Percentiles rank a stretch among this genome's conserved stretches.
These are phyloP conservation scores for Adansonia digitata DNA, from an alignment of 345 rosid genomes.

Conservation along the genomic window DNA sequence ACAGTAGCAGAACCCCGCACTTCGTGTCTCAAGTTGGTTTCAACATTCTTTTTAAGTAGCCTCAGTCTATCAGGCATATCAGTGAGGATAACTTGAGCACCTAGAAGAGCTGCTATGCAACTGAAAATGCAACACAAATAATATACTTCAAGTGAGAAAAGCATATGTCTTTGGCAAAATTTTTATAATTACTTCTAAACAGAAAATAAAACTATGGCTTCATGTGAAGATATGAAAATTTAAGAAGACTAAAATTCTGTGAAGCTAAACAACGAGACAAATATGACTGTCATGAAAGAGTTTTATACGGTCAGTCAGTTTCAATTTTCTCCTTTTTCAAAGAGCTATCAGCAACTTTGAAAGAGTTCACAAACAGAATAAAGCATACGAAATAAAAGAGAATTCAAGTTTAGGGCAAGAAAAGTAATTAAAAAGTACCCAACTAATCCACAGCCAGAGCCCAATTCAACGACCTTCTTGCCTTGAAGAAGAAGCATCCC, in stretches of 20 bases:
- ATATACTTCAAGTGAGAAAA: slow-evolving; percentile 3
- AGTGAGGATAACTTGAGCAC: slow-evolving; percentile 71
- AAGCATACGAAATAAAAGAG: neutral
- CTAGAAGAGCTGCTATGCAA: slow-evolving; percentile 82
- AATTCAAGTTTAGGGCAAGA: neutral
- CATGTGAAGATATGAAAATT: neutral
- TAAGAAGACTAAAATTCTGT: neutral
- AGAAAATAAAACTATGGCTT: neutral
- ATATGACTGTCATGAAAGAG: neutral
- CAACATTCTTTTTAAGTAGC: slow-evolving; percentile 67
- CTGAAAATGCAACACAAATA: slow-evolving; percentile 30
- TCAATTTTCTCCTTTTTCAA: neutral
- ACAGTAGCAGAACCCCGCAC: slow-evolving; percentile 61
- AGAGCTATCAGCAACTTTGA: neutral
- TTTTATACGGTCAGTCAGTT: neutral
- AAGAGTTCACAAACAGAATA: neutral
- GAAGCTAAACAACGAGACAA: neutral
- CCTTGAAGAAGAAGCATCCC: slow-evolving; percentile 55
- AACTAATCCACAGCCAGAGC: slow-evolving; percentile 93
- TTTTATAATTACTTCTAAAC: neutral
- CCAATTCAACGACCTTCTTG: slow-evolving; percentile 78
- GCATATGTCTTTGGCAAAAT: neutral
- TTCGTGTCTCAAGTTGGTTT: slow-evolving; percentile 47
- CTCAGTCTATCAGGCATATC: slow-evolving; percentile 86
- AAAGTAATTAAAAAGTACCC: slow-evolving; percentile 46